Percentiles rank a stretch among this genome's conserved stretches.
Evolutionary conservation across 768 basidiomycete genomes (phyloP).

Genomic region (Tricholoma saponaceum): DNA sequence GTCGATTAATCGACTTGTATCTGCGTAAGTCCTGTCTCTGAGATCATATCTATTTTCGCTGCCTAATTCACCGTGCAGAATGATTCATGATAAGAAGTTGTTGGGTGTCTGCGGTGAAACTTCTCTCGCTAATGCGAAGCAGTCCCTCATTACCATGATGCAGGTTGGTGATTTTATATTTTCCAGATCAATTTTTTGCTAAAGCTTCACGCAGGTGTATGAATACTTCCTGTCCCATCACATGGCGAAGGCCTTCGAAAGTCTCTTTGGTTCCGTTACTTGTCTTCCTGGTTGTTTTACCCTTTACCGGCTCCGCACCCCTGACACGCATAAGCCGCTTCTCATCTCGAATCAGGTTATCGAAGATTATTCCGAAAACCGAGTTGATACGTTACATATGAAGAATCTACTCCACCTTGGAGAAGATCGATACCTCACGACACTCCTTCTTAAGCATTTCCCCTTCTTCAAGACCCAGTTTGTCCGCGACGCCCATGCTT

Average conservation of each 20-base stretch:
- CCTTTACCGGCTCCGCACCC: conserved; percentile 89
- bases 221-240: conserved; percentile 99
- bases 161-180: conserved; percentile 47
- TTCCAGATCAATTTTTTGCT: neutral
- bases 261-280: conserved; percentile 94
- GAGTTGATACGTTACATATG: conserved; percentile 97
- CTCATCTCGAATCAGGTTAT: conserved; percentile 90
- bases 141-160: conserved; percentile 96
- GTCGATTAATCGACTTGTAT: conserved; percentile 87
- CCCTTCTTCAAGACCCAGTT: conserved; percentile 93
- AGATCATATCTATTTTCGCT: neutral
- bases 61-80: conserved; percentile 41
- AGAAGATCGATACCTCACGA: conserved; percentile 98
- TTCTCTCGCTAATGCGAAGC: conserved; percentile 85
- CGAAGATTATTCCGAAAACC: conserved; percentile 91
- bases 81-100: conserved; percentile 95
- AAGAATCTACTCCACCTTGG: conserved; percentile 97
- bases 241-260: conserved; percentile 97
- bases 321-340: conserved; percentile 93
- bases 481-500: conserved; percentile 89
- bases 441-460: conserved; percentile 94
- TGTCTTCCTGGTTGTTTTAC: conserved; percentile 99
- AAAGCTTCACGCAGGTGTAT: conserved; percentile 60
- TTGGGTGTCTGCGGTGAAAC: conserved; percentile 97
- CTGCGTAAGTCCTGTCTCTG: conserved; percentile 61